phyloP scores from a whole-genome alignment of 2,329 filamentous ascomycete genomes.

The Fusarium sp. region DNA sequence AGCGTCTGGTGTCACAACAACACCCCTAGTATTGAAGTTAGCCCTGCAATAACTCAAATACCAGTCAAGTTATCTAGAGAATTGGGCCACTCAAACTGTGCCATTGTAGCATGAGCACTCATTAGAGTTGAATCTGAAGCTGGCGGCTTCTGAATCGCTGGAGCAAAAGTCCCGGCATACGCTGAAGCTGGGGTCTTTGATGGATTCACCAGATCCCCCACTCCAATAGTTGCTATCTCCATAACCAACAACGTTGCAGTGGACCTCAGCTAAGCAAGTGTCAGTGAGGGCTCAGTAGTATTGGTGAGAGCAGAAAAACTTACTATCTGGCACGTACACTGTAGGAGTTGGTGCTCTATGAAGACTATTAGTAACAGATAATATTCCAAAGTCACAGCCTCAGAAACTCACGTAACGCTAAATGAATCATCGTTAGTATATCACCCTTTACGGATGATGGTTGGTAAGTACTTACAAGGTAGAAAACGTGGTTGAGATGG shows the following conservation, averaged over 20 bases:
- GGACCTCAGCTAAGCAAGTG: neutral
- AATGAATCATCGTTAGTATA: neutral
- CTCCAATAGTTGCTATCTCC: neutral
- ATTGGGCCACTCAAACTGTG: neutral
- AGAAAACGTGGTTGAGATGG: neutral
- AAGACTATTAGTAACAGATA: neutral
- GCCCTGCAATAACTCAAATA: no score
- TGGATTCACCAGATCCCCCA: neutral
- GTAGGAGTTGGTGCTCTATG: neutral
- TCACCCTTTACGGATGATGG: accelerated
- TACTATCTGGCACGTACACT: neutral
- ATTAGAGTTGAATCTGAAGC: neutral
- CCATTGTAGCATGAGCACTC: neutral
- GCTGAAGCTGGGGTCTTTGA: neutral
- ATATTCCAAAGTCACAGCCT: accelerated
- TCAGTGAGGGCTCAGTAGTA: accelerated
- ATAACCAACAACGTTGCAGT: neutral
- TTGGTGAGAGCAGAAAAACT: accelerated
- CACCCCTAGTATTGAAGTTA: neutral
- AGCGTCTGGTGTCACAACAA: neutral
- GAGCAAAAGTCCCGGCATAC: neutral
- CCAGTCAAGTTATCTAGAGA: no score
- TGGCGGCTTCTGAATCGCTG: neutral
- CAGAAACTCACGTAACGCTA: neutral
- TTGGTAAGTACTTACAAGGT: neutral